phyloP scores from a whole-genome alignment of 2,329 filamentous ascomycete species.

The Fusarium sp. region DNA sequence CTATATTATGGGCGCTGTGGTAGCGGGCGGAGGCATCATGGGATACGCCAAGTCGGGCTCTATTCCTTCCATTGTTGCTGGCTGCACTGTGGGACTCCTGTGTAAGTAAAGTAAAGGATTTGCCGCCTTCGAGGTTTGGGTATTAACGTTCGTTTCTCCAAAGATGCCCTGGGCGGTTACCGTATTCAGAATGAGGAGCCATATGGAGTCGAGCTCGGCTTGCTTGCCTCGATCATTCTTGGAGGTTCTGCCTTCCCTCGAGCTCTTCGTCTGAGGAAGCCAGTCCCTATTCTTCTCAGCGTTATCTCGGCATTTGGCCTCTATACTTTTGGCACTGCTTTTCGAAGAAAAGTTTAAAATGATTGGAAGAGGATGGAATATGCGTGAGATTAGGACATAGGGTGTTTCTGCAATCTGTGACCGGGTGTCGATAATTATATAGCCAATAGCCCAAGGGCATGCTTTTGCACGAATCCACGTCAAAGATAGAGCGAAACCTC shows the following conservation, averaged over 20 bases:
- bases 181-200: conserved; percentile 79
- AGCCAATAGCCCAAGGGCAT: neutral
- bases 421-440: neutral
- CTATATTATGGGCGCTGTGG: conserved; percentile 82
- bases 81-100: conserved; percentile 79
- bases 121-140: neutral
- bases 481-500: neutral
- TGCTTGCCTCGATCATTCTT: conserved; percentile 87
- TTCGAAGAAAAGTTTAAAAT: conserved; percentile 52
- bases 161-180: conserved; percentile 82
- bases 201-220: conserved; percentile 89
- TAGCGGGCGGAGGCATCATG: conserved; percentile 85
- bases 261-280: conserved; percentile 85
- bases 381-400: neutral
- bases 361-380: neutral
- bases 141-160: neutral
- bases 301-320: conserved; percentile 82
- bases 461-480: neutral
- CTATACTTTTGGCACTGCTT: conserved; percentile 81
- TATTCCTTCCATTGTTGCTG: conserved; percentile 86
- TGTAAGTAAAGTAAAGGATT: conserved; percentile 60
- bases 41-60: conserved; percentile 89
- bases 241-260: conserved; percentile 87
- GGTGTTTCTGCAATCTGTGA: neutral
- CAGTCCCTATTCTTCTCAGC: conserved; percentile 83